Conservation (phyloP, 2,329 filamentous ascomycete genomes). For the Ophiocordyceps sinensis region DNA sequence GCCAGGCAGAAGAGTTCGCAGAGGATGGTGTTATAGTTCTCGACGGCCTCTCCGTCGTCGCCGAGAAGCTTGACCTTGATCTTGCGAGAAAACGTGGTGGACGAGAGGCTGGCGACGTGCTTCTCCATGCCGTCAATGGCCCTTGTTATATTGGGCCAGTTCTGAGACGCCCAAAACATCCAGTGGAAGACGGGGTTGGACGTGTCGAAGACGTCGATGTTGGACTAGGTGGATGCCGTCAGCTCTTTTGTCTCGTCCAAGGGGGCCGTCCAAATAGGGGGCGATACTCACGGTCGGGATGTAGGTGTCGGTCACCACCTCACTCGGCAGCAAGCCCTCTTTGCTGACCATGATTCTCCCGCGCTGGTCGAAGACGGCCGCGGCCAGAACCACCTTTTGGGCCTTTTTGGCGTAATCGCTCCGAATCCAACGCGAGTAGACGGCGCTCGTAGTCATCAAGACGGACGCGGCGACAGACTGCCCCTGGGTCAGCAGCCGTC, state of each 20-base stretch:
- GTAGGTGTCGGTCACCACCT: conserved; percentile 69
- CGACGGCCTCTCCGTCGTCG: conserved; percentile 42
- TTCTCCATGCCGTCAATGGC: conserved; percentile 58
- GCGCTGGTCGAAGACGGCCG: conserved; percentile 52
- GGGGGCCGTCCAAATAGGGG: background rate
- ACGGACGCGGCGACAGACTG: conserved; percentile 47
- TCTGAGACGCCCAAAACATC: conserved; percentile 68
- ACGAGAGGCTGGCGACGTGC: conserved; percentile 44
- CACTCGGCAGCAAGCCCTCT: conserved; percentile 53
- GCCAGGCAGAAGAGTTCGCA: conserved; percentile 74
- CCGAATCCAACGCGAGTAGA: conserved; percentile 25
- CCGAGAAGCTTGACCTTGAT: conserved; percentile 29
- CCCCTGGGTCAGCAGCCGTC: background rate
- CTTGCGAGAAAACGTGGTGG: conserved; percentile 22
- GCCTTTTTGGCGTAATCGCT: conserved; percentile 42
- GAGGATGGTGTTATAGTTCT: conserved; percentile 63
- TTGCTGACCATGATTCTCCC: conserved; percentile 55
- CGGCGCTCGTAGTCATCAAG: conserved; percentile 39
- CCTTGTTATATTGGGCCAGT: conserved; percentile 56
- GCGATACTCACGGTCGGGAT: conserved; percentile 40
- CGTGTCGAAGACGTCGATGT: conserved; percentile 54
- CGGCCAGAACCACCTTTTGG: conserved; percentile 43
- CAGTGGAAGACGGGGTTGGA: conserved; percentile 73
- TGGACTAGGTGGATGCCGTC: conserved; percentile 1
- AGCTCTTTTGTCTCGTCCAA: background rate